These are phyloP conservation scores for Lactarius psammicola DNA, from an alignment of 768 basidiomycete species.

Conservation along the genomic window DNA sequence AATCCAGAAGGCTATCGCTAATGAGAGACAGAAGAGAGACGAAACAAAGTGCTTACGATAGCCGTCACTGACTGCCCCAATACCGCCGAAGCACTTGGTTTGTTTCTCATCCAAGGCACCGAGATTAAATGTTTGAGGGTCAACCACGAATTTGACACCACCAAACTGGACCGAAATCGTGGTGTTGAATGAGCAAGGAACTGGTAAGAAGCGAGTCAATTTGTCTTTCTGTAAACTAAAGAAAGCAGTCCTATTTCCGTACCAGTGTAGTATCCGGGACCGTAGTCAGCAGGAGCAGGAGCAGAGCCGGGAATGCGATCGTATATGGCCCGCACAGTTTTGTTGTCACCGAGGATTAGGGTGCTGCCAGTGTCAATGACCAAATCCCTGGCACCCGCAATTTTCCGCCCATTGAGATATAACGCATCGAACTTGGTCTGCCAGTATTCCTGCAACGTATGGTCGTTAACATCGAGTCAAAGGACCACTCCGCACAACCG, in stretches of 20 bases:
- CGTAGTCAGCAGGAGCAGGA: background rate
- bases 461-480: background rate
- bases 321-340: conserved; percentile 19
- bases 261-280: background rate
- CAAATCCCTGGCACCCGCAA: background rate
- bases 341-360: conserved; percentile 23
- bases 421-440: conserved; percentile 22
- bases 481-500: background rate
- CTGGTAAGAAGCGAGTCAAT: conserved; percentile 21
- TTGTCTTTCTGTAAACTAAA: background rate
- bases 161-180: conserved; percentile 35
- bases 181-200: conserved; percentile 27
- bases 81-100: conserved; percentile 27
- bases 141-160: conserved; percentile 32
- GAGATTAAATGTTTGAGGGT: conserved; percentile 33
- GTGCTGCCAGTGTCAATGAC: conserved; percentile 32
- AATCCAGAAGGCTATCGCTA: conserved; percentile 2
- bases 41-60: background rate
- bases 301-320: conserved; percentile 15
- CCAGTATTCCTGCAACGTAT: conserved; percentile 27
- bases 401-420: background rate
- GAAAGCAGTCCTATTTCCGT: background rate
- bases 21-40: background rate
- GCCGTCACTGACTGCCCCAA: conserved; percentile 4
- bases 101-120: conserved; percentile 23